Base-by-base conservation (phyloP, 495 filamentous ascomycete genomes). In the Cercophora sp. region DNA sequence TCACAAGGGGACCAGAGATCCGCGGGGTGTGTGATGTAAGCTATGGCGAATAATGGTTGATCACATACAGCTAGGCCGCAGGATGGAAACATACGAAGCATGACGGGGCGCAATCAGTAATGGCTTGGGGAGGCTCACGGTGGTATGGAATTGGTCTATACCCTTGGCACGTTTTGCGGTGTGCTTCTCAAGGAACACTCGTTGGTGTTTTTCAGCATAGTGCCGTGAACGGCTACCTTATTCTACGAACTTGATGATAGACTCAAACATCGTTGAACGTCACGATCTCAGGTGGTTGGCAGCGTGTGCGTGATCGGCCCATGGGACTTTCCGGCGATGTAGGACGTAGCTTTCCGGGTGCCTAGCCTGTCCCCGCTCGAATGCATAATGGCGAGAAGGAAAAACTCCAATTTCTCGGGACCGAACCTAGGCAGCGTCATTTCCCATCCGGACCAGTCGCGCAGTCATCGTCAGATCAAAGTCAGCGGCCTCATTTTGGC, bases 141-240 rank as follows among this genome's bases (percentile, higher is more conserved):
- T 52, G 54, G 49, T 50, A 51, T 51, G 60, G 53, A 55, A 41
- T 40, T 37, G 47, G 50, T 64, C 58, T 64, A 62, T 64, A 62
- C 62, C 60, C 60, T 23, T 35, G 44, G 48, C 58, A 48, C 52
- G 52, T 26, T 44, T 43, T 16, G 11, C 19, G 0, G 18, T 16
- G 47, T 52, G 52, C 51, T 37, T 10, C 45, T 52, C 54, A 41
- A 56, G 51, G 41, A 39, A 43, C 51, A 32, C 43, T 48, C 45
- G 52, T 57, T 54, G 59, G 51, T 36, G 35, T 41, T 47, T 62
- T 63, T 57, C 51, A 59, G 52, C 55, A 59, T 55, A 56, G 58
- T 46, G 55, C 45, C 51, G 43, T 27, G 37, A 51, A 48, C n/a
- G 40, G 58, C 49, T 52, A 48, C 31, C 46, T 48, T 49, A 54